Percentiles rank a stretch among this genome's conserved stretches.
These are phyloP conservation scores for Monosporascus sp. DNA, from an alignment of 2,329 filamentous ascomycete species.

Conservation along the genomic window DNA sequence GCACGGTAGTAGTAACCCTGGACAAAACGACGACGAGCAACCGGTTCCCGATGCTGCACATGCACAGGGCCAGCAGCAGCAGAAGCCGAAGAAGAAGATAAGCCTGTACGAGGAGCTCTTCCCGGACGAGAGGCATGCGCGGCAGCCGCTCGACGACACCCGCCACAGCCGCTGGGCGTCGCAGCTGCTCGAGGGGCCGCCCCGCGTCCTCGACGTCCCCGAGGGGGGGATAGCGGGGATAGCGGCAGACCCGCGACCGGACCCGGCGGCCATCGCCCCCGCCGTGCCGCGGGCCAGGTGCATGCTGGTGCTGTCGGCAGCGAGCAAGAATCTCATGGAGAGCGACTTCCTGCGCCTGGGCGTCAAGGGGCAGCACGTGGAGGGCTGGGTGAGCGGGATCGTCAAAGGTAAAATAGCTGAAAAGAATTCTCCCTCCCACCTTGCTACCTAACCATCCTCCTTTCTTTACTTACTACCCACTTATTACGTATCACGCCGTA, in stretches of 20 bases:
- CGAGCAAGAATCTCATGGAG: constrained; percentile 54
- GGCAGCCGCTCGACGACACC: constrained; percentile 1
- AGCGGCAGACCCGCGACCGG: not conserved
- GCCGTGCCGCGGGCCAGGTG: constrained; percentile 10
- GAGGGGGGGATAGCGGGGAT: constrained; percentile 3
- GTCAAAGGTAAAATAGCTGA: constrained; percentile 39
- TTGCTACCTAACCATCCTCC: no score
- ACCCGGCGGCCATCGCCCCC: constrained; percentile 1
- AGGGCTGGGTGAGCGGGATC: constrained; percentile 62
- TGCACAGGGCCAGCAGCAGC: constrained; percentile 5
- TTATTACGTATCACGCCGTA: not conserved
- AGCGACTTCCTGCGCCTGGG: constrained; percentile 68
- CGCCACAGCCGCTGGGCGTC: constrained; percentile 15
- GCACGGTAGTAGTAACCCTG: constrained; percentile 13
- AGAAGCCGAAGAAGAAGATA: constrained; percentile 6
- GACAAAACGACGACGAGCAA: not conserved
- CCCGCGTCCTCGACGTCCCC: constrained; percentile 2
- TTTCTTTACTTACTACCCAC: no score
- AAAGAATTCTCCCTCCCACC: no score
- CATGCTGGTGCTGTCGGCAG: constrained; percentile 53
- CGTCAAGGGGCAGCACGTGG: constrained; percentile 56
- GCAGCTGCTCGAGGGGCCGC: constrained; percentile 7
- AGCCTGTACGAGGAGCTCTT: constrained; percentile 47
- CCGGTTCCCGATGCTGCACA: not conserved
- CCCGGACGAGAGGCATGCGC: constrained; percentile 40